A percentile compares a stretch with the other conserved stretches of the same genome.
These are phyloP conservation scores for Lecanoromycetidae sp. DNA, from an alignment of 2,329 filamentous ascomycete genomes.

Conservation along the genomic window DNA sequence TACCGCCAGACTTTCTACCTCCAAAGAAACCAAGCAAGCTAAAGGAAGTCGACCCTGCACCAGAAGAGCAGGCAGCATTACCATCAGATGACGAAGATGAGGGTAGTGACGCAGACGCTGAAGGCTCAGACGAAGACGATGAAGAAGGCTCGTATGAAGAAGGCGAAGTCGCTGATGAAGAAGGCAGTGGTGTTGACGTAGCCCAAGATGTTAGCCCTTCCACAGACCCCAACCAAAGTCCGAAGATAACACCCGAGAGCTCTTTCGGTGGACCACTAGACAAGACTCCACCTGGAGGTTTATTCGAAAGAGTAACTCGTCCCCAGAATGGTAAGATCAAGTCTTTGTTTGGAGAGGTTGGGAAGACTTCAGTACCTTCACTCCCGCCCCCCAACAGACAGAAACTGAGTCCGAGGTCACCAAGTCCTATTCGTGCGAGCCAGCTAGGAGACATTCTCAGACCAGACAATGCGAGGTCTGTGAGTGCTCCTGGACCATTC, in stretches of 20 bases:
- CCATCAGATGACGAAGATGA: conserved; percentile 13
- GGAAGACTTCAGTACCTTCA: conserved; percentile 23
- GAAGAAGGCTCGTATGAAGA: conserved; percentile 25
- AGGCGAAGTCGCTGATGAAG: conserved; percentile 31
- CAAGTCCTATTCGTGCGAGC: conserved; percentile 33
- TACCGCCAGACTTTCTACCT: conserved; percentile 25
- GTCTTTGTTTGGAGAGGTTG: conserved; percentile 35
- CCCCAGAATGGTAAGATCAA: conserved; percentile 22
- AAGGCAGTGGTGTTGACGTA: conserved; percentile 36
- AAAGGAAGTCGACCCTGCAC: conserved; percentile 10
- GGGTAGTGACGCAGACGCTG: neutral
- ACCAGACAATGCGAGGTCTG: conserved; percentile 26
- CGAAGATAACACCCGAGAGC: conserved; percentile 33
- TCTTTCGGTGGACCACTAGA: conserved; percentile 31
- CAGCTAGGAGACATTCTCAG: conserved; percentile 24
- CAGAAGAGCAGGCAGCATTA: conserved; percentile 9
- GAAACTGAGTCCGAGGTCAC: conserved; percentile 32
- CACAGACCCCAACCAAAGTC: conserved; percentile 24
- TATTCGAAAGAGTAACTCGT: conserved; percentile 27
- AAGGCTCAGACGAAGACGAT: conserved; percentile 20
- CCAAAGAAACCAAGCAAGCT: conserved; percentile 20
- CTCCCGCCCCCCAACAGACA: conserved; percentile 25
- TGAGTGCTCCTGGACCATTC: conserved; percentile 29
- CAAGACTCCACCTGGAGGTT: conserved; percentile 28
- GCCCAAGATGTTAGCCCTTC: conserved; percentile 28